A percentile compares a stretch with the other conserved stretches of the same genome.
Conservation (phyloP, 2,329 filamentous ascomycete species). For the Penicillium glabrum region DNA sequence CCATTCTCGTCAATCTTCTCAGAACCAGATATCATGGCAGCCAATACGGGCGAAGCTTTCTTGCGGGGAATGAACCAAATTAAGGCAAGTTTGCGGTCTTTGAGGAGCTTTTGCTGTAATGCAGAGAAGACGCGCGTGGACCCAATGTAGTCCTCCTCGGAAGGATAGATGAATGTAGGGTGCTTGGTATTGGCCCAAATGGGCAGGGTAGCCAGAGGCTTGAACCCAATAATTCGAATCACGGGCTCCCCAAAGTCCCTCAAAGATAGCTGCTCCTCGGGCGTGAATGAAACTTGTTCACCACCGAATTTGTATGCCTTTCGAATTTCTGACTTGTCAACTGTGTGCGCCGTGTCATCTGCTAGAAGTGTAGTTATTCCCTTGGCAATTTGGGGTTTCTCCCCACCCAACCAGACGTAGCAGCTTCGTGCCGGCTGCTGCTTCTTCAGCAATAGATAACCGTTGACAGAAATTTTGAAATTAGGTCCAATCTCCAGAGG, state of each 20-base stretch:
- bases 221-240: slow-evolving; percentile 92
- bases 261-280: slow-evolving; percentile 77
- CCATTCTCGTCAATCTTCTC: slow-evolving; percentile 65
- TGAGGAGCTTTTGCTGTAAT: slow-evolving; percentile 80
- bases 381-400: slow-evolving; percentile 75
- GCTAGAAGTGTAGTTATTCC: slow-evolving; percentile 73
- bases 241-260: slow-evolving; percentile 78
- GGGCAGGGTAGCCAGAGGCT: slow-evolving; percentile 70
- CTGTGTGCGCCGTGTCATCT: slow-evolving; percentile 71
- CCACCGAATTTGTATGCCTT: slow-evolving; percentile 97
- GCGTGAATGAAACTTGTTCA: slow-evolving; percentile 80
- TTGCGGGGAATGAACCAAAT: slow-evolving; percentile 85
- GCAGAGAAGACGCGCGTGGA: slow-evolving; percentile 92
- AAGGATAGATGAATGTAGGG: slow-evolving; percentile 90
- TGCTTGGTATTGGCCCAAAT: slow-evolving; percentile 84
- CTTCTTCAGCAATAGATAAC: slow-evolving; percentile 83
- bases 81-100: slow-evolving; percentile 76
- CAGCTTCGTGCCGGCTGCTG: slow-evolving; percentile 79
- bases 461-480: slow-evolving; percentile 85
- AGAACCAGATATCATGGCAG: slow-evolving; percentile 75
- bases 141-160: slow-evolving; percentile 83
- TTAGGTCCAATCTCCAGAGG: slow-evolving; percentile 83
- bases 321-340: slow-evolving; percentile 78
- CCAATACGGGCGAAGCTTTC: slow-evolving; percentile 76
- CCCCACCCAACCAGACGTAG: slow-evolving; percentile 86